Percentiles rank a stretch among this genome's conserved stretches.
Evolutionary conservation across 768 basidiomycete genomes (phyloP).

Genomic region (Hericium alpestre): DNA sequence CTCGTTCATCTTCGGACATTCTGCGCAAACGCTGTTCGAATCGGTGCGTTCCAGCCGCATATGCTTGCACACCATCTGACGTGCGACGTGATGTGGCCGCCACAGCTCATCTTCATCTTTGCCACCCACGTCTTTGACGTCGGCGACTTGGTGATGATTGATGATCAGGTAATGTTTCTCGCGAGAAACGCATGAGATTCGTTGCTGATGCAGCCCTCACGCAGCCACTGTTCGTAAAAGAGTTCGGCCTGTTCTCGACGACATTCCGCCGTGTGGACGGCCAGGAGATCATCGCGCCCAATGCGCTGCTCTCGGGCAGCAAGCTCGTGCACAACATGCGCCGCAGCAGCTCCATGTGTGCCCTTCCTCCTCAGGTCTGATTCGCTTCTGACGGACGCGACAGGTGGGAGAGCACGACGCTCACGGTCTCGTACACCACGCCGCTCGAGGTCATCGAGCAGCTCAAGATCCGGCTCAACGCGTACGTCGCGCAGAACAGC

Average conservation of each 20-base stretch:
- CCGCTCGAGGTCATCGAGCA: constrained; percentile 62
- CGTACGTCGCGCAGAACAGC: constrained; percentile 50
- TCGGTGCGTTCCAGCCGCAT: constrained; percentile 34
- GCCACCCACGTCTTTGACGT: constrained; percentile 82
- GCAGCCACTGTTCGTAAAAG: constrained; percentile 45
- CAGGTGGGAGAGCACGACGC: constrained; percentile 59
- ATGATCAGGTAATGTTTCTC: constrained; percentile 39
- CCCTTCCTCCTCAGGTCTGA: constrained; percentile 2
- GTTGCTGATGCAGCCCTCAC: background rate
- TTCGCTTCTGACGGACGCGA: background rate
- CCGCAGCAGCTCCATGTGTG: constrained; percentile 64
- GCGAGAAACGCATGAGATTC: background rate
- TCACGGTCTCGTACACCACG: constrained; percentile 60
- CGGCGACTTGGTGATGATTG: constrained; percentile 75
- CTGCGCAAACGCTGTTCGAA: constrained; percentile 70
- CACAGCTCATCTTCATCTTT: constrained; percentile 73
- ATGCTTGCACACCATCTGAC: background rate
- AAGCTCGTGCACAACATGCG: constrained; percentile 75
- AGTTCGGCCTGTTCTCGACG: constrained; percentile 75
- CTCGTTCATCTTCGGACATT: constrained; percentile 78
- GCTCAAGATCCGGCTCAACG: constrained; percentile 44
- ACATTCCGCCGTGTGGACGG: constrained; percentile 74
- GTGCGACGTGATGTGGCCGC: background rate
- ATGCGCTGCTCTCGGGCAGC: constrained; percentile 54
- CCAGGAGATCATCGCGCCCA: constrained; percentile 71